A percentile compares a stretch with the other conserved stretches of the same genome.
Conservation (phyloP, 2,329 filamentous ascomycete species). For the Chalaropsis ovoidea region DNA sequence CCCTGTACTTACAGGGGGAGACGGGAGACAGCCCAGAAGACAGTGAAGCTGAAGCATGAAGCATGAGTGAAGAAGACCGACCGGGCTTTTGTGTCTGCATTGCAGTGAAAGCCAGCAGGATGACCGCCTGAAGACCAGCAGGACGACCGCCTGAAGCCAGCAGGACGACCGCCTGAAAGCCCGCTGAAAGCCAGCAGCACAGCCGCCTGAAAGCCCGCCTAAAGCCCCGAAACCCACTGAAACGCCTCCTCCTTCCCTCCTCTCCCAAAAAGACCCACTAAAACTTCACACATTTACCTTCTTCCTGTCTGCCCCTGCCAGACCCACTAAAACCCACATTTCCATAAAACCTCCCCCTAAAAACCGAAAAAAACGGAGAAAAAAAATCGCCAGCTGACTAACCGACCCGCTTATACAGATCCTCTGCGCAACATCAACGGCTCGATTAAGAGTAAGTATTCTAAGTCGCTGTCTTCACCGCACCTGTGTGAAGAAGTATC, state of each 20-base stretch:
- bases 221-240: neutral
- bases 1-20: conserved; percentile 3
- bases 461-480: conserved; percentile 15
- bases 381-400: conserved; percentile 22
- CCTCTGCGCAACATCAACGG: conserved; percentile 24
- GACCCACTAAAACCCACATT: conserved; percentile 11
- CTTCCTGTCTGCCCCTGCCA: conserved; percentile 4
- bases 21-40: no score
- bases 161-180: no score
- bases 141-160: no score
- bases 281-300: conserved; percentile 9
- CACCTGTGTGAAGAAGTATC: neutral
- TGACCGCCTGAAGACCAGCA: no score
- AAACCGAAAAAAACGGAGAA: conserved; percentile 15
- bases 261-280: neutral
- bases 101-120: no score
- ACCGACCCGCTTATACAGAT: conserved; percentile 23
- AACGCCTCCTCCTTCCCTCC: neutral
- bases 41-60: no score
- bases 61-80: no score
- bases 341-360: conserved; percentile 12
- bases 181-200: no score
- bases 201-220: no score
- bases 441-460: conserved; percentile 23
- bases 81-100: no score